Conservation (phyloP, 2,329 filamentous ascomycete genomes). For the Cladosporium austrohemisphaericum region DNA sequence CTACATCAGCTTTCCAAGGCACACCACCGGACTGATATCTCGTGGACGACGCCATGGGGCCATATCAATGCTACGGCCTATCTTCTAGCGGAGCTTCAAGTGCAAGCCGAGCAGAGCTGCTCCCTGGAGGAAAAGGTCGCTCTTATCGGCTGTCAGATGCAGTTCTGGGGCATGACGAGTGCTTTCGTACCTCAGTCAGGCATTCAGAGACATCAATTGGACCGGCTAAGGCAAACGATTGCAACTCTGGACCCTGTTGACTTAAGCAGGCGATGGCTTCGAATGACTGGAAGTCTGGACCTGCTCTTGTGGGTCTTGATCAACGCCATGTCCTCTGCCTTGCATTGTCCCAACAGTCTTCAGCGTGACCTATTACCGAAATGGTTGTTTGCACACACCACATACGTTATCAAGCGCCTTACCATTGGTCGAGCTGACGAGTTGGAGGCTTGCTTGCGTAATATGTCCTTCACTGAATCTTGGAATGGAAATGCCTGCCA, state of each 20-base stretch:
- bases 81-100: background rate
- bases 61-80: background rate
- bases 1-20: background rate
- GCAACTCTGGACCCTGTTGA: background rate
- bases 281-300: background rate
- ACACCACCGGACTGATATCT: background rate
- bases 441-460: background rate
- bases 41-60: background rate
- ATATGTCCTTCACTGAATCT: background rate
- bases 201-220: background rate
- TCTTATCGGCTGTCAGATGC: background rate
- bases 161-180: background rate
- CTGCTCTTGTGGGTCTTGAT: background rate
- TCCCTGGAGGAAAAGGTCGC: background rate
- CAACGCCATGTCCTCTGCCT: background rate
- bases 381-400: background rate
- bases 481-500: conserved; percentile 3
- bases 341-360: background rate
- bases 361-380: background rate
- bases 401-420: background rate
- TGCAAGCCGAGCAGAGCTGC: background rate
- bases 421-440: background rate
- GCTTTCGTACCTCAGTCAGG: background rate
- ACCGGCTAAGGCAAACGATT: background rate
- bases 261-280: background rate